Evolutionary conservation across 306 rosid genomes (phyloP), one percentile per base, ranked within the genome.

Genomic region (Glycine tomentella): DNA sequence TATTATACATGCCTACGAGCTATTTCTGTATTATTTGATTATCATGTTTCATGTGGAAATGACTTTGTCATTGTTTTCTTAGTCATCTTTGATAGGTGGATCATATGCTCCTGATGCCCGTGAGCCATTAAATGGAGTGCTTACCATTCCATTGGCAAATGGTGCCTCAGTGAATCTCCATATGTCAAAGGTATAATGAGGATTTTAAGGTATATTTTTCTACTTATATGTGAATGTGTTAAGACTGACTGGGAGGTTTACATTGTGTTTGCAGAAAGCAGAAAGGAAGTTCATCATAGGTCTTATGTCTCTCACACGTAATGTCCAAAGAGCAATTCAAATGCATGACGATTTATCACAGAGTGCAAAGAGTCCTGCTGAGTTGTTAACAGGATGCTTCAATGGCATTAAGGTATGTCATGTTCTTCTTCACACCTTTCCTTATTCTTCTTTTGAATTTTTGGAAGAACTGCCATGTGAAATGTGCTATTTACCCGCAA

Each of bases 31-130:
- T 46, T 70, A 68, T 74, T 68, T 84, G 58, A 55, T 72, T 20
- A 17, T 75, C 46, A 14, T 40, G 14, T 25, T 77, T 20, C 52
- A 51, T 83, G 57, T 75, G 69, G 59, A 59, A 64, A 50, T 81
- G 79, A 80, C 74, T 38, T 17, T 78, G 73, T 59, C 33, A 31
- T 17, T 75, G 64, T 70, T 74, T 63, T 52, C 79, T 59, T 80
- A 95, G 99, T 94, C 94, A 76, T 92, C 97, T 79, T 85, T 87
- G 92, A 87, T 96, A 78, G 94, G 90, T 71, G 99, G 99, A 83
- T 89, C 96, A 68, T 96, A 96, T 87, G 69, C 64, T 69, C 72
- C 83, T 44, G 90, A 91, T 87, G 44, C 85, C 69, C 40, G 51
- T 61, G 89, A 89, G 87, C 85, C 89, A 69, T 66, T 89, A 77